phyloP scores from a whole-genome alignment of 352 stramenopile species.

The Phytopythium oedochilum region DNA sequence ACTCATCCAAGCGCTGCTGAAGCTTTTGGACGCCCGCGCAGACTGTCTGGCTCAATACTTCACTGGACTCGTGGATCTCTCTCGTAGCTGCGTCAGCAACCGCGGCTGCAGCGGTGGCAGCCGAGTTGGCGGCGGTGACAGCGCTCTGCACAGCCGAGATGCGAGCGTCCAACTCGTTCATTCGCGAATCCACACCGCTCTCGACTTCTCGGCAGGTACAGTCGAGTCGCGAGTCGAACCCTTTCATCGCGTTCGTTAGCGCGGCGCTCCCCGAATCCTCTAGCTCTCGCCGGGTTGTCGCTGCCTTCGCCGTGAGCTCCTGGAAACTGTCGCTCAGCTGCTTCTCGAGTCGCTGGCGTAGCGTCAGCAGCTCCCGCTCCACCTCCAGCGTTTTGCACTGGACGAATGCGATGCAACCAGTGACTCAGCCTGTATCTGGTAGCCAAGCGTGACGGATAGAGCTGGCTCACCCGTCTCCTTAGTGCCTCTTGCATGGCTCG shows the following conservation, averaged over 20 bases:
- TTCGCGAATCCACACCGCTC: background rate
- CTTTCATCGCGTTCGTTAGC: background rate
- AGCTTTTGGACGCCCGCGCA: background rate
- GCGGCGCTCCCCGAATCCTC: background rate
- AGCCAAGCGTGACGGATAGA: background rate
- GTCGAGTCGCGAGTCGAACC: background rate
- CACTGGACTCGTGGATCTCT: background rate
- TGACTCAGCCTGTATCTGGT: background rate
- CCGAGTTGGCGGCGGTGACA: background rate
- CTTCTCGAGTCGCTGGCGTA: constrained; percentile 25
- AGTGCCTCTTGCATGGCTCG: constrained; percentile 33
- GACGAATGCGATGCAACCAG: background rate
- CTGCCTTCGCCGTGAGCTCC: background rate
- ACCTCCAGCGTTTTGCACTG: constrained; percentile 51
- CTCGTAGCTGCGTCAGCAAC: background rate
- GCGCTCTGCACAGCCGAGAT: background rate
- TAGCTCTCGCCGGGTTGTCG: background rate
- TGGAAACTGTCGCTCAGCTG: constrained; percentile 18
- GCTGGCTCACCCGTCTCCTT: constrained; percentile 29
- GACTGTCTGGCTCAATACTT: background rate
- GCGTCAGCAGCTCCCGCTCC: constrained; percentile 33
- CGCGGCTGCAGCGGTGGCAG: background rate
- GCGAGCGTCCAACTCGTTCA: background rate
- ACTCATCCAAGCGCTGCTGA: background rate
- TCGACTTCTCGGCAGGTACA: background rate